These are phyloP conservation scores for Aspergillus uvarum DNA, from an alignment of 2,329 filamentous ascomycete genomes.

Conservation along the genomic window DNA sequence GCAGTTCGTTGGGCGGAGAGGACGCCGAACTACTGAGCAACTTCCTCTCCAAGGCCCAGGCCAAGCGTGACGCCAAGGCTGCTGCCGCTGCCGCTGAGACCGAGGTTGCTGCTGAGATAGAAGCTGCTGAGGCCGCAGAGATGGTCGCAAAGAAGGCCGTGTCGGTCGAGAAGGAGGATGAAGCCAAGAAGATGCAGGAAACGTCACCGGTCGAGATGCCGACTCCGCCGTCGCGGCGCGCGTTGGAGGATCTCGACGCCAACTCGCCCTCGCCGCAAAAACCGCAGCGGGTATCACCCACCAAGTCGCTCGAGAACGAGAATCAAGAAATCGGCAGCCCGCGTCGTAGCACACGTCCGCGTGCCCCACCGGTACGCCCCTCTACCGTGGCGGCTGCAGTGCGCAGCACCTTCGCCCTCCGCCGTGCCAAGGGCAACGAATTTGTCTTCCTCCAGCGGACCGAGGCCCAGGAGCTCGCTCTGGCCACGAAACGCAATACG, in stretches of 20 bases:
- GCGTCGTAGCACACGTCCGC: conserved; percentile 40
- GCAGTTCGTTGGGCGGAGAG: conserved; percentile 39
- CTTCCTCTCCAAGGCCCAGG: conserved; percentile 43
- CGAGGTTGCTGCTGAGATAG: not conserved
- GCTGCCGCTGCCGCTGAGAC: conserved; percentile 10
- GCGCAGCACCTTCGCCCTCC: conserved; percentile 43
- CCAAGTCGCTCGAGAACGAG: conserved; percentile 26
- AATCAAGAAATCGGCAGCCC: conserved; percentile 26
- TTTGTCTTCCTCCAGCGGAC: conserved; percentile 46
- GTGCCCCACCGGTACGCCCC: conserved; percentile 22
- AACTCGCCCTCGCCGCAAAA: conserved; percentile 43
- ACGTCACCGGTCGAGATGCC: conserved; percentile 20
- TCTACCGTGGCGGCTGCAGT: conserved; percentile 24
- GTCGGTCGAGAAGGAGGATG: conserved; percentile 19
- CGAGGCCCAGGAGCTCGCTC: conserved; percentile 43
- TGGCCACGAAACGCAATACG: conserved; percentile 45
- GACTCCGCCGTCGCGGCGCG: conserved; percentile 35
- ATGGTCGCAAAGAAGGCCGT: conserved; percentile 6
- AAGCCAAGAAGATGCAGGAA: conserved; percentile 18
- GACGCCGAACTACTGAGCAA: conserved; percentile 42
- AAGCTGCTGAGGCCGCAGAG: conserved; percentile 3
- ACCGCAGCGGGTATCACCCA: conserved; percentile 23
- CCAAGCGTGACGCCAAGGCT: conserved; percentile 41
- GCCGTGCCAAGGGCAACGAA: conserved; percentile 46
- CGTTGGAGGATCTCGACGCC: conserved; percentile 37